Percentiles rank a stretch among this genome's conserved stretches.
Conservation (phyloP, 2,329 filamentous ascomycete genomes). For the Arthroderma uncinatum region DNA sequence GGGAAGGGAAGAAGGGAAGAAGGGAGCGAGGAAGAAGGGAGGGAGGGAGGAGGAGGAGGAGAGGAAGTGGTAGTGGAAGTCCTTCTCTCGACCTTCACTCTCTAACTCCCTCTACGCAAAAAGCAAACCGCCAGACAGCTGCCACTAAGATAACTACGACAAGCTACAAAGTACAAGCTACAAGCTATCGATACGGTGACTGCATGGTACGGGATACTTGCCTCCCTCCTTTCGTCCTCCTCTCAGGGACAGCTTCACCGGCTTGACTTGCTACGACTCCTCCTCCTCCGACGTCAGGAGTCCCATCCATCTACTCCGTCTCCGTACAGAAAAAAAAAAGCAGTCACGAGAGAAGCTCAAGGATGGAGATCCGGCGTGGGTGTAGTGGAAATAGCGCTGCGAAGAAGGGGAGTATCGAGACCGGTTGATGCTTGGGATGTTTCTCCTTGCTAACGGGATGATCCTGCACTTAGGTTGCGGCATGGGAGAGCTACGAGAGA, state of each 20-base stretch:
- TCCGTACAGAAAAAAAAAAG: not conserved
- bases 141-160: no score
- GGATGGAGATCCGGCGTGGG: not conserved
- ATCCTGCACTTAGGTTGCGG: not conserved
- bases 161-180: not conserved
- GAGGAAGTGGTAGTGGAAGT: no score
- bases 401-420: no score
- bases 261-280: no score
- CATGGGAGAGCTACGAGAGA: not conserved
- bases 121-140: not conserved
- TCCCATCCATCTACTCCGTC: no score
- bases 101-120: not conserved
- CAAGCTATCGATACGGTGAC: no score
- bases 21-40: conserved; percentile 11
- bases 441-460: not conserved
- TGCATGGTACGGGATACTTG: not conserved
- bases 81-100: not conserved
- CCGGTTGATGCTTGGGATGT: no score
- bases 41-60: not conserved
- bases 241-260: no score
- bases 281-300: no score
- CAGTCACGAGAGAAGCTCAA: not conserved
- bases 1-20: conserved; percentile 12
- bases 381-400: conserved; percentile 1
- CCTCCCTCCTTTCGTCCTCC: no score